Evolutionary conservation across 2,329 filamentous ascomycete genomes (phyloP).

Genomic region (Colletotrichum sp.): DNA sequence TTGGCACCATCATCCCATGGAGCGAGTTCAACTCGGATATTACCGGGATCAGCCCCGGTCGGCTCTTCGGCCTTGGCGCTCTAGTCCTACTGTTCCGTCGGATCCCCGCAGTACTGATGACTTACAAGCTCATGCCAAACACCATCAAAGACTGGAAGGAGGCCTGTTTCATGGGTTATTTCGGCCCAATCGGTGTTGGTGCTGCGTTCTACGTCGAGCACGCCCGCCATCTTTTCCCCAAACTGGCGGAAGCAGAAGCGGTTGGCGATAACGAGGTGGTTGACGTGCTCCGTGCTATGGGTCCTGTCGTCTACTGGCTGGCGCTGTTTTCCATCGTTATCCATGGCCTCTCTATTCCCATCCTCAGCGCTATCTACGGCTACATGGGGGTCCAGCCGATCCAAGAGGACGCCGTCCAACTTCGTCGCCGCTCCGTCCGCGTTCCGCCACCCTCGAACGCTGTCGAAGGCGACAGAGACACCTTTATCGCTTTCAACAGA

Average conservation of each 20-base stretch:
- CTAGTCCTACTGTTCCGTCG: conserved; percentile 59
- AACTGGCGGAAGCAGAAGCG: conserved; percentile 32
- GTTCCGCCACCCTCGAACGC: conserved; percentile 43
- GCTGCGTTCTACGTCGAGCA: conserved; percentile 75
- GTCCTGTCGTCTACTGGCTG: conserved; percentile 45
- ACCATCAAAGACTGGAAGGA: conserved; percentile 59
- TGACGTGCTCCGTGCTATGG: conserved; percentile 38
- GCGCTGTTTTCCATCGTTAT: conserved; percentile 47
- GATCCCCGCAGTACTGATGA: conserved; percentile 57
- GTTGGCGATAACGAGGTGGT: conserved; percentile 36
- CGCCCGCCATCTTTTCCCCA: conserved; percentile 44
- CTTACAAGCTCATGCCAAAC: conserved; percentile 60
- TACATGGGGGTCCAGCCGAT: conserved; percentile 43
- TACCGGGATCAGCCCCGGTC: conserved; percentile 55
- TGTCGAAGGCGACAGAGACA: conserved; percentile 35
- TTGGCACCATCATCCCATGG: conserved; percentile 62
- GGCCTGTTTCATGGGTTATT: conserved; percentile 67
- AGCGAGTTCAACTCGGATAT: conserved; percentile 54
- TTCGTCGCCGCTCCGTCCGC: conserved; percentile 40
- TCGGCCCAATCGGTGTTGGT: conserved; percentile 78
- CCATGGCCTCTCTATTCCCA: conserved; percentile 52
- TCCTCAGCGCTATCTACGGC: conserved; percentile 41
- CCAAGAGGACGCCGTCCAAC: conserved; percentile 43
- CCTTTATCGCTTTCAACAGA: conserved; percentile 52
- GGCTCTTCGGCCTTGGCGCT: conserved; percentile 55